Evolutionary conservation across 225 moss, liverwort and hornwort genomes (phyloP).

Genomic region (Thuidium tamariscinum): DNA sequence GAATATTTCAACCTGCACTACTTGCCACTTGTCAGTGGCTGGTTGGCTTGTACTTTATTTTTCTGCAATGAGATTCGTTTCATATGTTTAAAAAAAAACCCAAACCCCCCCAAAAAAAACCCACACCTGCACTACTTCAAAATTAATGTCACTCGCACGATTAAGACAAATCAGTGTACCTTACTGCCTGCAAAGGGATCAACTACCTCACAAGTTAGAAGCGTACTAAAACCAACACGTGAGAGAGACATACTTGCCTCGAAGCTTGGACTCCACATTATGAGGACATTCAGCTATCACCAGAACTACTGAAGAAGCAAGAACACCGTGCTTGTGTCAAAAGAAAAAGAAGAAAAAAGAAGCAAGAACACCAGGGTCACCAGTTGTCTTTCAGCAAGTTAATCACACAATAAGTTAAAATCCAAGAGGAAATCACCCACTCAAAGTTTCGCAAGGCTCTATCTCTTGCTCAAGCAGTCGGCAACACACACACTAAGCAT

Average conservation of each 20-base stretch:
- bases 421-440: neutral
- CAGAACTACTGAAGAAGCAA: neutral
- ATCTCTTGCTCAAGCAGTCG: neutral
- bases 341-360: no score
- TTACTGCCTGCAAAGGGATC: neutral
- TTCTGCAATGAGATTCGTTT: no score
- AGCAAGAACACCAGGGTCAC: neutral
- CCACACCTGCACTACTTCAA: no score
- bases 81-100: no score
- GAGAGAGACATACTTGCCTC: neutral
- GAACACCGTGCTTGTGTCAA: no score
- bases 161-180: neutral
- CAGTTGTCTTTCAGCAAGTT: neutral
- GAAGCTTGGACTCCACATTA: neutral
- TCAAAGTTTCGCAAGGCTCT: neutral
- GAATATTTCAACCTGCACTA: no score
- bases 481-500: neutral
- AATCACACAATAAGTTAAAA: neutral
- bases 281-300: neutral
- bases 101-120: no score
- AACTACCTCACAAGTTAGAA: neutral
- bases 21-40: no score
- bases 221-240: neutral
- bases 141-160: no score
- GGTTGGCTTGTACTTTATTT: no score